Base-by-base conservation (phyloP, 306 rosid genomes). In the Quillaja saponaria region DNA sequence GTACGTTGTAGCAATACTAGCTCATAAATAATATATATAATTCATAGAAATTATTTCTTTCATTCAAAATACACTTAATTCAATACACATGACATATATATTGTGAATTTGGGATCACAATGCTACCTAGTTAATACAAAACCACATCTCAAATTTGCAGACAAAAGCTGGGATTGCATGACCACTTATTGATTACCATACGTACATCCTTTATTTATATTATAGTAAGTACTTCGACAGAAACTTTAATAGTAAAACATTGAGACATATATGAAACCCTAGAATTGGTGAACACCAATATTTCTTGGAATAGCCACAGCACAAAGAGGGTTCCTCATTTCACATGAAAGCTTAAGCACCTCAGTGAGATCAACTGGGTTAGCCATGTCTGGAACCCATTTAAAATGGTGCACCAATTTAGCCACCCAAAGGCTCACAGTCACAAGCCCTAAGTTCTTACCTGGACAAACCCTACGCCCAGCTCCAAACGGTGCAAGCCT, bases 401-500 rank as follows among this genome's bases (percentile, higher is more conserved):
- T 52, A 55, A 80, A 71, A 17, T 33, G 17, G n/a, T 52, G 76
- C 53, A 76, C 73, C 76, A 80, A 64, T 19, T 66, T 76, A 68
- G 81, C 85, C 63, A 80, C 81, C 85, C 85, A 80, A 49, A 71
- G 85, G 64, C 40, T 76, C 57, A 72, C 85, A 1, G 77, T 64
- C 3, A 72, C 77, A 15, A 80, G 71, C 7, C 82, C 85, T 0
- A 80, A 49, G 63, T 72, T 80, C 74, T 39, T 80, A 0, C 85
- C 85, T 0, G 85, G 85, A 53, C 82, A 80, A 55, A 80, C 85
- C 79, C 85, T 72, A 3, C 85, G 85, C 3, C 82, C 85, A 7
- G 85, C 82, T n/a, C 85, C 85, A 14, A 80, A 80, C 0, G 85
- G 85, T 12, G 85, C 85, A 1, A 80, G 82, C 71, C 82, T 76